Evolutionary conservation across 2,329 filamentous ascomycete genomes (phyloP).

Genomic region (Trichoderma guizhouense): DNA sequence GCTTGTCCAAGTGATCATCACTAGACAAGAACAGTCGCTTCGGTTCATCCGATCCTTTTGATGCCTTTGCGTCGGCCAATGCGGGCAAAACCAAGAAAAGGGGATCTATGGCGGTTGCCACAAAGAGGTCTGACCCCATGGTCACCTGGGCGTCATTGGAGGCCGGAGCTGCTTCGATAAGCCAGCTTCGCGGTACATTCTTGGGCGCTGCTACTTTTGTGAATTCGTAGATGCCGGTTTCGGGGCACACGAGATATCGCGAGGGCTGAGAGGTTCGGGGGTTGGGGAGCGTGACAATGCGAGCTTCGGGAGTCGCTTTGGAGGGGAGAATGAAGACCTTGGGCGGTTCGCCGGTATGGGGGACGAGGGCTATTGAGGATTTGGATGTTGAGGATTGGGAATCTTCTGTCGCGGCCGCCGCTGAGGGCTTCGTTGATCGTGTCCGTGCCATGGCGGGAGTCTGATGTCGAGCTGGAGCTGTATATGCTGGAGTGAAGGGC

Average conservation of each 20-base stretch:
- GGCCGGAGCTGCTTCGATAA: slow-evolving; percentile 43
- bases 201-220: slow-evolving; percentile 54
- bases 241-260: slow-evolving; percentile 60
- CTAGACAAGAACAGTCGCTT: slow-evolving; percentile 65
- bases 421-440: slow-evolving; percentile 41
- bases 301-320: slow-evolving; percentile 50
- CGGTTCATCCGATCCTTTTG: slow-evolving; percentile 42
- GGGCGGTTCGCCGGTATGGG: slow-evolving; percentile 38
- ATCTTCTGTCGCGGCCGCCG: slow-evolving; percentile 25
- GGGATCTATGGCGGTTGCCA: slow-evolving; percentile 81
- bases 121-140: slow-evolving; percentile 68
- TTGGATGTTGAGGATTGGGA: slow-evolving; percentile 25
- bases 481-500: neutral
- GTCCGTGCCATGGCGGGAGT: slow-evolving; percentile 46
- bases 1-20: slow-evolving; percentile 68
- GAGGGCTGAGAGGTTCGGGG: slow-evolving; percentile 53
- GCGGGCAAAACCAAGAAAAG: slow-evolving; percentile 79
- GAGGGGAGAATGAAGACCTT: slow-evolving; percentile 61
- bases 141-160: slow-evolving; percentile 41
- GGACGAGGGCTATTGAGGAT: slow-evolving; percentile 3
- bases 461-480: neutral
- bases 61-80: slow-evolving; percentile 47
- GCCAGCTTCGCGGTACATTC: slow-evolving; percentile 58
- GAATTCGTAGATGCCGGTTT: slow-evolving; percentile 63
- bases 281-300: slow-evolving; percentile 58